Percentiles rank a stretch among this genome's conserved stretches.
Evolutionary conservation across 73 alveolate species (phyloP).

Genomic region (Stentor roeselii): DNA sequence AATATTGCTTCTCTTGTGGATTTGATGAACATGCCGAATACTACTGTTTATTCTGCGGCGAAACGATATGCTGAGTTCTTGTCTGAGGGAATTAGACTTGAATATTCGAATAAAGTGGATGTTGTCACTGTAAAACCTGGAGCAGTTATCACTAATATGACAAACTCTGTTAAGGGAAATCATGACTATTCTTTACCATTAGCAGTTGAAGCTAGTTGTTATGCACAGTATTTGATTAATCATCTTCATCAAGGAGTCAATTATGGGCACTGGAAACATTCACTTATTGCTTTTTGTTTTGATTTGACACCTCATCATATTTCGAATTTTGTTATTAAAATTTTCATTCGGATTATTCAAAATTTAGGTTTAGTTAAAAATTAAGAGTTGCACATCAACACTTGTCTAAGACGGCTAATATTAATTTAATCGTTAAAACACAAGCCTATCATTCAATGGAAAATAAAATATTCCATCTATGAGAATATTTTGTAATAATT

Average conservation of each 20-base stretch:
- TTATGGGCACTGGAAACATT: slow-evolving; percentile 23
- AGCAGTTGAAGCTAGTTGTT: neutral
- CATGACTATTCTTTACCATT: neutral
- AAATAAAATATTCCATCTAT: too few species aligned
- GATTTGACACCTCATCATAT: neutral
- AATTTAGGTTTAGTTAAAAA: too few species aligned
- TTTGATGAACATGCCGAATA: neutral
- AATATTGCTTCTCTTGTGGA: neutral
- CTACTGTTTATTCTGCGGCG: slow-evolving; percentile 1
- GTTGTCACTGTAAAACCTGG: slow-evolving; percentile 18
- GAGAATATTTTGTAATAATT: too few species aligned
- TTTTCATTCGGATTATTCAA: neutral
- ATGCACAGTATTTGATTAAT: neutral
- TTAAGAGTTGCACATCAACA: too few species aligned
- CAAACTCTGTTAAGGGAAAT: neutral
- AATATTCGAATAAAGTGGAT: neutral
- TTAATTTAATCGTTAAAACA: too few species aligned
- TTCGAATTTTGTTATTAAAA: neutral
- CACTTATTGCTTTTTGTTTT: neutral
- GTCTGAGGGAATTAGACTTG: neutral
- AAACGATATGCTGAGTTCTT: neutral
- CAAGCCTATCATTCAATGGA: too few species aligned
- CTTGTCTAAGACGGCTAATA: too few species aligned
- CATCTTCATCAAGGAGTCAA: slow-evolving; percentile 14
- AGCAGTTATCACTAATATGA: neutral